phyloP scores from a whole-genome alignment of 2,329 filamentous ascomycete species.

The Teratosphaeria destructans region DNA sequence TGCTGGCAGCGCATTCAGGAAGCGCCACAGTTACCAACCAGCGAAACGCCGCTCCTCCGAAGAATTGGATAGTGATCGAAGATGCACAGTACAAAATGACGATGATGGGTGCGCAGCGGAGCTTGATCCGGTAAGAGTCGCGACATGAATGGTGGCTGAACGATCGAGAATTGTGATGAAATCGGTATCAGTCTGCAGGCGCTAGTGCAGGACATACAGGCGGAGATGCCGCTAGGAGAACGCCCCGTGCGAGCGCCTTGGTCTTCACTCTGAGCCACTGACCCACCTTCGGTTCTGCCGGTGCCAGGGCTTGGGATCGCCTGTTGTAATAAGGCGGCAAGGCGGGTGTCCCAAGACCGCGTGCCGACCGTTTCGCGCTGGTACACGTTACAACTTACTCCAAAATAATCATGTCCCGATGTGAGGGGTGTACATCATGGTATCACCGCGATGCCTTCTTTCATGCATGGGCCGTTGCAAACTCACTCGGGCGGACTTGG shows the following conservation, averaged over 20 bases:
- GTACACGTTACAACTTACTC: neutral
- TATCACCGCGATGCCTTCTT: neutral
- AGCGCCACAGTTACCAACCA: neutral
- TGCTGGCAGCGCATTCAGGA: neutral
- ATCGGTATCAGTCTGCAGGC: neutral
- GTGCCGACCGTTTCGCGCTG: neutral
- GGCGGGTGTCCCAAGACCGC: neutral
- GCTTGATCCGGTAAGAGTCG: neutral
- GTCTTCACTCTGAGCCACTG: neutral
- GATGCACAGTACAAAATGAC: neutral
- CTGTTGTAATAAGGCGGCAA: neutral
- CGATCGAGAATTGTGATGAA: neutral
- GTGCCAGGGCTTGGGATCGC: neutral
- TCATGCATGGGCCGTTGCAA: neutral
- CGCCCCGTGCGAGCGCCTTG: neutral
- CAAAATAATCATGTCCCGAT: neutral
- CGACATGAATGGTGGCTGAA: neutral
- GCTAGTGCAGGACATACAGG: neutral
- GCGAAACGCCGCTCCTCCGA: neutral
- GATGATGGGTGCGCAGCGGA: neutral
- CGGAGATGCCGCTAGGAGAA: neutral
- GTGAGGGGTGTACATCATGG: neutral
- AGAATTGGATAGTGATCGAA: neutral
- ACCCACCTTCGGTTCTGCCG: neutral
- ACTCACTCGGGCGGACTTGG: neutral